Base-by-base conservation (phyloP, 2,329 filamentous ascomycete species). In the Epichloe uncinata region DNA sequence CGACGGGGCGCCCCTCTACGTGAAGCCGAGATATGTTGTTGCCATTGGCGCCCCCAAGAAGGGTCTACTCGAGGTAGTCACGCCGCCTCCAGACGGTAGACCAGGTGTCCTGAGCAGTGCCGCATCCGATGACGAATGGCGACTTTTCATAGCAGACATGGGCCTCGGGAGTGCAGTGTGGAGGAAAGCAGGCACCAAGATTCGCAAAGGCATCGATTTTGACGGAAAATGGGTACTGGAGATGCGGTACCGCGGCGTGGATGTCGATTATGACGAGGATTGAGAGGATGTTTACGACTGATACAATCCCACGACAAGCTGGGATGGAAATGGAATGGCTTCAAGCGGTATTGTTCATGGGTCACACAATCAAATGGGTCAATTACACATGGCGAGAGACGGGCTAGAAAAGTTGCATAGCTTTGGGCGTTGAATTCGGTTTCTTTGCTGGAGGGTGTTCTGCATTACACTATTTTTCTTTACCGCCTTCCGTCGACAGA, bases 191-290 rank as follows among this genome's bases (percentile, higher is more conserved):
- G 86, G 87, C 2, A 87, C 86, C 4, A 83, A 85, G 62, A 79
- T 88, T 47, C 80, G 89, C 18, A 82, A 87, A 56, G 89, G 89
- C 0, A 84, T 96, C 50, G 88, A 90, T 59, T 97, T 96, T 72
- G 88, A 87, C 22, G 81, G 82, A 52, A 79, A 82, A 56, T 97
- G 91, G 91, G 82, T 93, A 54, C 74, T 94, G 13, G 81, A 84
- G 58, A 78, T 93, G 67, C 69, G 65, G 52, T 78, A 77, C 53
- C 69, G 69, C 18, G 68, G 69, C 37, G 55, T 59, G 3, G 57
- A 61, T 20, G 60, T 55, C 15, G 63, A 60, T 15, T 57, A 56
- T 37, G 52, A 56, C 20, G 55, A 52, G 45, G 47, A 51, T 2
- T 52, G 40, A 51, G 33, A 0, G 34, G 34, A 16, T 20, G 4